Percentiles rank a stretch among this genome's conserved stretches.
phyloP scores from a whole-genome alignment of 768 basidiomycete species.

The Tricholoma bakamatsutake region DNA sequence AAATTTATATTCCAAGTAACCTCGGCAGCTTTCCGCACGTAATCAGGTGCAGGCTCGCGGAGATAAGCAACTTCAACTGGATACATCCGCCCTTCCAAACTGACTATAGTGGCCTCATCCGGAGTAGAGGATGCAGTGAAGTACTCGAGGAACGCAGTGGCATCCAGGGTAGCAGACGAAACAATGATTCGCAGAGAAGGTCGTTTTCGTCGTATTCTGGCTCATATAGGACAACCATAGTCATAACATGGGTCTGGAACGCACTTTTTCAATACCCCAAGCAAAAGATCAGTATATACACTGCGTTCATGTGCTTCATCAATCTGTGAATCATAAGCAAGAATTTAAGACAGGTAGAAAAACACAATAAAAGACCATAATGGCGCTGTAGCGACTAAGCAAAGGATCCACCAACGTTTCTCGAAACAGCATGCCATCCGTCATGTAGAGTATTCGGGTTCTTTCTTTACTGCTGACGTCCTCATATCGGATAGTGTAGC shows the following conservation, averaged over 20 bases:
- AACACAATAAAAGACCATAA: constrained; percentile 62
- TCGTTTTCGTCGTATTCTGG: constrained; percentile 86
- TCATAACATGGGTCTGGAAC: constrained; percentile 9
- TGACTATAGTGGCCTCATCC: constrained; percentile 77
- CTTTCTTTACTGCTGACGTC: constrained; percentile 80
- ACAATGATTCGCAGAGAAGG: constrained; percentile 87
- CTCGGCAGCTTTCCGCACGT: constrained; percentile 76
- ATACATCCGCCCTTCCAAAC: constrained; percentile 90
- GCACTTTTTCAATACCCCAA: constrained; percentile 94
- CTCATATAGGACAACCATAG: not conserved
- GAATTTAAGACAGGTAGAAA: constrained; percentile 1
- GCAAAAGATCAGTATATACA: constrained; percentile 89
- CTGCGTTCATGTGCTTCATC: constrained; percentile 98
- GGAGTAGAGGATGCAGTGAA: constrained; percentile 63
- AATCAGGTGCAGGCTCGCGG: constrained; percentile 70
- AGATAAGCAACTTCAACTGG: constrained; percentile 93
- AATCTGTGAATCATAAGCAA: constrained; percentile 44
- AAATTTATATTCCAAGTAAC: constrained; percentile 77
- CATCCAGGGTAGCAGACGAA: constrained; percentile 96
- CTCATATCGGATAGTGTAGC: constrained; percentile 96
- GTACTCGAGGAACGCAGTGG: constrained; percentile 81
- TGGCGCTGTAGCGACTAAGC: constrained; percentile 87
- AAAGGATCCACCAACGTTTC: constrained; percentile 91
- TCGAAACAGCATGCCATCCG: constrained; percentile 97
- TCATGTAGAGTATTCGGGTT: constrained; percentile 93